phyloP scores from a whole-genome alignment of 805 yeast species.

The Ogataea henricii region DNA sequence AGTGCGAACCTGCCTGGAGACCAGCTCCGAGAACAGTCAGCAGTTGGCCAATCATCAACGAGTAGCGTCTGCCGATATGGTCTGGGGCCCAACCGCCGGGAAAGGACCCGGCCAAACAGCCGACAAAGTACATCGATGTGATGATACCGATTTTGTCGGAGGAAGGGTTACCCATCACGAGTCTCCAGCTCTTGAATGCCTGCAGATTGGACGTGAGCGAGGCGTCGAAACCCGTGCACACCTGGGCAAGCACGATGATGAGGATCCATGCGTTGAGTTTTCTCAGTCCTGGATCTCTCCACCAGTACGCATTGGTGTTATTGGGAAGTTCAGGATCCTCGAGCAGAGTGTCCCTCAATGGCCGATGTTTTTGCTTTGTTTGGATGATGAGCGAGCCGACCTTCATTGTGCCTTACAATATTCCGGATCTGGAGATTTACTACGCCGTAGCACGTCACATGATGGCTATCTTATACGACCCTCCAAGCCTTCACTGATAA shows the following conservation, averaged over 20 bases:
- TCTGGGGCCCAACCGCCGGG: constrained; percentile 2
- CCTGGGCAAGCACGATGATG: background rate
- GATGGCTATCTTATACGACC: too few species aligned
- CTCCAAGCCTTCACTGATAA: too few species aligned
- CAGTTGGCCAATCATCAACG: constrained; percentile 52
- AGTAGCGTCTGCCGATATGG: constrained; percentile 58
- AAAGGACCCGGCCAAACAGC: background rate
- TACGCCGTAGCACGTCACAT: too few species aligned
- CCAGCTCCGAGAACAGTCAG: constrained; percentile 55
- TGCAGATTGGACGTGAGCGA: background rate
- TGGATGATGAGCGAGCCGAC: background rate
- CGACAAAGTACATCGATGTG: background rate
- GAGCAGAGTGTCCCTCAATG: background rate
- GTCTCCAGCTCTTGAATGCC: constrained; percentile 2
- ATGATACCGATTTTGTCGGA: background rate
- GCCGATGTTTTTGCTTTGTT: background rate
- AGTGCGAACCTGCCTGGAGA: constrained; percentile 47
- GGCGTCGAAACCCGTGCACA: constrained; percentile 2
- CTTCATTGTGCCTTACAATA: background rate
- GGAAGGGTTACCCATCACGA: background rate
- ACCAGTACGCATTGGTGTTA: background rate
- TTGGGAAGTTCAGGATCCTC: background rate
- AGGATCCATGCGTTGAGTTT: background rate
- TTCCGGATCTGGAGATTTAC: background rate
- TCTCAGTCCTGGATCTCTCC: background rate